Evolutionary conservation across 1,284 basidiomycete genomes (phyloP).

Genomic region (Sanghuangporus sanghuang): DNA sequence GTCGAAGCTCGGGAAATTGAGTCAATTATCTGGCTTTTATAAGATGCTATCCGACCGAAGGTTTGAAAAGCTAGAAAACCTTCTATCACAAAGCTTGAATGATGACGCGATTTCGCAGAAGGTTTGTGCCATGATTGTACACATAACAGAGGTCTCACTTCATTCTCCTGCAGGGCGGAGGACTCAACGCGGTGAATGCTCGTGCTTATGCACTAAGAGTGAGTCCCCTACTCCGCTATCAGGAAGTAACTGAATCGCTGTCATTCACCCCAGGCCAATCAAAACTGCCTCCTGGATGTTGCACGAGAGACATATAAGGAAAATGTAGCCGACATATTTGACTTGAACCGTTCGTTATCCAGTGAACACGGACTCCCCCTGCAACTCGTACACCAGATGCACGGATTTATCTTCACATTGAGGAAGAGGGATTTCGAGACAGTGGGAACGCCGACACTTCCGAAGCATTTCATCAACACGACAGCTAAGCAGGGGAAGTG

Average conservation of each 20-base stretch:
- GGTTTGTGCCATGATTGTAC: conserved; percentile 32
- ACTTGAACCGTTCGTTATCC: conserved; percentile 52
- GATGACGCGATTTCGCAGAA: conserved; percentile 59
- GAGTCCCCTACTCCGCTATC: neutral
- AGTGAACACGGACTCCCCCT: conserved; percentile 62
- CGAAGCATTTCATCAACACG: conserved; percentile 67
- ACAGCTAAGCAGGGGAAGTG: conserved; percentile 62
- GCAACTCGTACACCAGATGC: conserved; percentile 62
- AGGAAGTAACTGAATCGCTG: neutral
- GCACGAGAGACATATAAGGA: conserved; percentile 91
- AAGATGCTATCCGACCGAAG: conserved; percentile 73
- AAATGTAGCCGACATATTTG: conserved; percentile 80
- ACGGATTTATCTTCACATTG: conserved; percentile 65
- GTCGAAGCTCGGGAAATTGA: neutral
- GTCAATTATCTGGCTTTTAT: neutral
- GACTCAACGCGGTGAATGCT: conserved; percentile 63
- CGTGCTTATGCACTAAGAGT: conserved; percentile 84
- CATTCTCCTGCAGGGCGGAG: conserved; percentile 40
- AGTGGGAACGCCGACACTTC: conserved; percentile 42
- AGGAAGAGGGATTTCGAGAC: conserved; percentile 58
- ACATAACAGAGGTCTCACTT: neutral
- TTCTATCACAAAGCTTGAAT: conserved; percentile 64
- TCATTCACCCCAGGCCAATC: conserved; percentile 49
- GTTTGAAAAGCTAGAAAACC: conserved; percentile 53
- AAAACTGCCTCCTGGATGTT: conserved; percentile 82